Conservation (phyloP, 73 alveolate genomes). For the Paramecium biaurelia region DNA sequence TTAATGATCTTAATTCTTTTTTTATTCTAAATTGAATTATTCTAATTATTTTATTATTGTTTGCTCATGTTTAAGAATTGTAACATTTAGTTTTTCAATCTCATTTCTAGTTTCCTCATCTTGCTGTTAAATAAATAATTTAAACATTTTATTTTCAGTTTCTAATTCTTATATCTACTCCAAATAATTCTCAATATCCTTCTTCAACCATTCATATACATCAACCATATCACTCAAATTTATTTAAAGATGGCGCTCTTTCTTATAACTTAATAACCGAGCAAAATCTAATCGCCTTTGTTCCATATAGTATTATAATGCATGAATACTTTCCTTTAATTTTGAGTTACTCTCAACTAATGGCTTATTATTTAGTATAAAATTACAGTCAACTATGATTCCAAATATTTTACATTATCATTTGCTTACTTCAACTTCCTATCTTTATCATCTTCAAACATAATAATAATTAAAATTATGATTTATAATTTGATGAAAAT, state of each 20-base stretch:
- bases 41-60: not conserved
- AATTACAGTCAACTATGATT: not conserved
- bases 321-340: slow-evolving; percentile 1
- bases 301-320: not conserved
- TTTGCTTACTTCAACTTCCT: not conserved
- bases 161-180: not conserved
- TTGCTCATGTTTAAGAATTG: not conserved
- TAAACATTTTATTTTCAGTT: slow-evolving; percentile 15
- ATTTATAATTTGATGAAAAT: not conserved
- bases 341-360: slow-evolving; percentile 2
- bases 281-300: not conserved
- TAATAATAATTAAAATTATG: not conserved
- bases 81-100: not conserved
- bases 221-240: slow-evolving; percentile 6
- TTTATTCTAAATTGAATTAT: not conserved
- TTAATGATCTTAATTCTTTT: not conserved
- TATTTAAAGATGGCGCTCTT: not conserved
- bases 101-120: not conserved
- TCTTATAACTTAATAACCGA: not conserved
- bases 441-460: slow-evolving; percentile 3
- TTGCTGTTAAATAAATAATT: not conserved
- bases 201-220: slow-evolving; percentile 1
- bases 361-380: not conserved
- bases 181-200: not conserved
- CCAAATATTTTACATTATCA: not conserved